Base-by-base conservation (phyloP, 2,329 filamentous ascomycete species). In the Neocatenulostroma microsporum region DNA sequence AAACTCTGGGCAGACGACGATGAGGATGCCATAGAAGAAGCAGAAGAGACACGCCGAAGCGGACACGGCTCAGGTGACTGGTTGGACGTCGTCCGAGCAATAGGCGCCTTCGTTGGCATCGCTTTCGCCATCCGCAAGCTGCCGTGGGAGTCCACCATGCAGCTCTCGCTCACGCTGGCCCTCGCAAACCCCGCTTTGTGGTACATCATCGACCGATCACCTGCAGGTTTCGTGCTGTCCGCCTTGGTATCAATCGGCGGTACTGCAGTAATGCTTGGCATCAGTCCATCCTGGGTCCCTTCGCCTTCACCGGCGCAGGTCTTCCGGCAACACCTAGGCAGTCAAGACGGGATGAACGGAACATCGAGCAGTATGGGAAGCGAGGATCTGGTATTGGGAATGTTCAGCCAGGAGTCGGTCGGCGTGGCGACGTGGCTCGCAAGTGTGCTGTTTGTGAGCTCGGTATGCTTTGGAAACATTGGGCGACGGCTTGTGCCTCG, bases 401-500 rank as follows among this genome's bases (percentile, higher is more conserved):
- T 74, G 41, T 73, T 73, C 40, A 74, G 66, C 36, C 73, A 77
- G 34, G 76, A 84, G 49, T 77, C 68, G 5, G 60, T 87, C 1
- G 84, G 82, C 39, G 74, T 82, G 13, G 80, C 79, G 10, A 84
- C 87, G 4, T 98, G 91, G 89, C 82, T 94, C 54, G 72, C 89
- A 17, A 94, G 86, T 55, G 87, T 96, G 18, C 64, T 98, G 34
- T 98, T 95, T 58, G 95, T 91, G 63, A 93, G 85, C 54, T 87
- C 85, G 50, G 77, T 96, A 8, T 95, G 88, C 62, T 95, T 98
- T 68, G 91, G 91, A 9, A 96, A 94, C 56, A 86, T 98, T 55
- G 91, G 91, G 10, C 72, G 91, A 45, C 73, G 84, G 44, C 63
- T 96, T 46, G 79, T 80, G n/a, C 62, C 34, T 19, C 12, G 13